Percentiles rank a stretch among this genome's conserved stretches.
These are phyloP conservation scores for Seiridium cupressi DNA, from an alignment of 2,329 filamentous ascomycete species.

Conservation along the genomic window DNA sequence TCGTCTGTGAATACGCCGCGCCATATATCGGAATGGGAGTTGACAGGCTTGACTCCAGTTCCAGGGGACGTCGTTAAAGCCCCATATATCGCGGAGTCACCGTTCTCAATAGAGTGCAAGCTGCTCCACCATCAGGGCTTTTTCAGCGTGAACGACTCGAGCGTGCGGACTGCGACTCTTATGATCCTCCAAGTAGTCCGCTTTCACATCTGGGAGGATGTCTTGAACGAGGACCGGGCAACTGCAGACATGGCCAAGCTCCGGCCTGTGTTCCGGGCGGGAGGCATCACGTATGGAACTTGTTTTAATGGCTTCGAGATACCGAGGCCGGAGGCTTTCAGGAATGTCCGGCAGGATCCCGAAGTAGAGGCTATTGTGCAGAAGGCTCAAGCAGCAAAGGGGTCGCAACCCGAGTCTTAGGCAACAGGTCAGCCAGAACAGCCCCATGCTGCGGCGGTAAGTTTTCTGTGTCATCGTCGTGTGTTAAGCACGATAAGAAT, in stretches of 20 bases:
- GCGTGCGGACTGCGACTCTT: constrained; percentile 6
- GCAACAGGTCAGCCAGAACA: background rate
- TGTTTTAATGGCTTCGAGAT: constrained; percentile 11
- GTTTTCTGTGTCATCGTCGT: too few species aligned
- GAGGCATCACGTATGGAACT: constrained; percentile 12
- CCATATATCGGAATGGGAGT: constrained; percentile 15
- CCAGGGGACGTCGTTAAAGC: constrained; percentile 4
- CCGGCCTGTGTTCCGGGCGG: constrained; percentile 8
- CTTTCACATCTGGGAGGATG: constrained; percentile 13
- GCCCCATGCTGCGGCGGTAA: too few species aligned
- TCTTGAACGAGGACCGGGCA: constrained; percentile 2
- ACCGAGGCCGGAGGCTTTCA: constrained; percentile 10
- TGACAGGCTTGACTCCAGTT: constrained; percentile 10
- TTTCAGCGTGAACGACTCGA: background rate
- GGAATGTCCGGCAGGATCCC: constrained; percentile 3
- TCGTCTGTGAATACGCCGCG: constrained; percentile 15
- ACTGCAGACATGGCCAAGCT: constrained; percentile 5
- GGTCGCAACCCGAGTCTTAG: background rate
- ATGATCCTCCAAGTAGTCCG: constrained; percentile 8
- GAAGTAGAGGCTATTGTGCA: constrained; percentile 3
- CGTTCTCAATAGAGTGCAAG: constrained; percentile 12
- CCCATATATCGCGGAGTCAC: constrained; percentile 10
- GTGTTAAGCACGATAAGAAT: too few species aligned
- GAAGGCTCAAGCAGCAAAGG: background rate
- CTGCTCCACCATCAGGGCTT: constrained; percentile 11